Evolutionary conservation across 352 stramenopile species (phyloP), one percentile per base, ranked within the genome.

Genomic region (Plasmopara muralis): DNA sequence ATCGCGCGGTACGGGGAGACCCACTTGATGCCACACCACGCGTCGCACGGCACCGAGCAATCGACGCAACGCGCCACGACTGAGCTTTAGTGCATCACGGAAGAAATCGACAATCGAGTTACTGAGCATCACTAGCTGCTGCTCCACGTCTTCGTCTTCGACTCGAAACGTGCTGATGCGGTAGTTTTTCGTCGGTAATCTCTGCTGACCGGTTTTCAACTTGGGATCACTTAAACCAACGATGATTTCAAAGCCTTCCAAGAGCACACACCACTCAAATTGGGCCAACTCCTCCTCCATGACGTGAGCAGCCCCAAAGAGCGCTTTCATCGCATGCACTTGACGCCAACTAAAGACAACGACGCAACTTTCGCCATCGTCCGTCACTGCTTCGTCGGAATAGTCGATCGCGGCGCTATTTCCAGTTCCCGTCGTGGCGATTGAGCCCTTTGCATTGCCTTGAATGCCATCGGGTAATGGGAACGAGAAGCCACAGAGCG

Each of bases 101-200:
- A 93, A 89, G 31, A 92, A 87, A 64, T 91, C 83, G 13, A 85
- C 60, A n/a, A 93, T 85, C n/a, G 83, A 91, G 42, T 77, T 85
- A 31, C 74, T 76, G 7, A 93, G 61, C 83, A 93, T 93, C 37
- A 85, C 64, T 9, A 93, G 62, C 49, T 93, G 83, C 57, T 93
- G 83, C 45, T 93, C 83, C 1, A 93, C 77, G 40, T 93, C 83
- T 69, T 93, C 83, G 49, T 93, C 74, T 64, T 93, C 78, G 28
- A 90, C 61, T 15, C 72, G 74, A 47, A 91, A 85, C 7, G 77
- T 74, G 10, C 70, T 74, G 31, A 91, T 87, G 7, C 77, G 76
- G 49, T 87, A 88, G 43, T 59, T 81, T 54, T 84, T 87, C 9
- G 74, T 87, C n/a, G 73, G 70, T 9, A 91, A 59, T 43, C 86